Conservation (phyloP, 2,329 filamentous ascomycete genomes). For the Curvularia hawaiiensis region DNA sequence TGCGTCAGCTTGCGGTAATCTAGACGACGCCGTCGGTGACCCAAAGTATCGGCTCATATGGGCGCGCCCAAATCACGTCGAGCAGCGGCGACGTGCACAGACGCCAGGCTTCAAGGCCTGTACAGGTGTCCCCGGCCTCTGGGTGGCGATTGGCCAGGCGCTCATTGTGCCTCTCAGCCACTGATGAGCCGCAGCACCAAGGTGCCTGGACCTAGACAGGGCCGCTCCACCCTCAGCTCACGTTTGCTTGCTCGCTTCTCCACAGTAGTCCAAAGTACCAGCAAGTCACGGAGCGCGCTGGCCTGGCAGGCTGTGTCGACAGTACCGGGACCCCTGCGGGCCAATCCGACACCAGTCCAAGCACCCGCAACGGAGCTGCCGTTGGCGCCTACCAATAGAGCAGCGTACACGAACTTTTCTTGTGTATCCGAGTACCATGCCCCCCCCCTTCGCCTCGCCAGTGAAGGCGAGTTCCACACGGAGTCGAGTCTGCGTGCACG, state of each 20-base stretch:
- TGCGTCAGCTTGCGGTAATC: conserved; percentile 10
- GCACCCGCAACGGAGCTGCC: conserved; percentile 35
- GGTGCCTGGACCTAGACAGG: conserved; percentile 26
- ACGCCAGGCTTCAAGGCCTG: conserved; percentile 25
- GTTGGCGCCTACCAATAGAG: conserved; percentile 34
- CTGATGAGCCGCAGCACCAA: conserved; percentile 34
- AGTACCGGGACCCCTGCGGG: conserved; percentile 32
- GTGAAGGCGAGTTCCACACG: conserved; percentile 32
- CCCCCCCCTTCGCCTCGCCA: conserved; percentile 27
- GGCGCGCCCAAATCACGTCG: conserved; percentile 34
- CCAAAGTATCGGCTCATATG: conserved; percentile 32
- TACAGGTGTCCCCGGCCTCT: conserved; percentile 28
- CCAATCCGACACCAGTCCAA: conserved; percentile 33
- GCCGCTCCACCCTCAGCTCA: conserved; percentile 27
- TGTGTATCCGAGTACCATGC: conserved; percentile 25
- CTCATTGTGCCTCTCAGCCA: conserved; percentile 27
- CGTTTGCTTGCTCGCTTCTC: conserved; percentile 23
- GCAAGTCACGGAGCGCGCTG: conserved; percentile 35
- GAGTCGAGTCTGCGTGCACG: conserved; percentile 23
- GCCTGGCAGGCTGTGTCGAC: conserved; percentile 23
- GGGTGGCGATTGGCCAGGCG: conserved; percentile 32
- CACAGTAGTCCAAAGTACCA: conserved; percentile 24
- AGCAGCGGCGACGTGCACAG: conserved; percentile 20
- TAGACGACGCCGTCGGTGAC: conserved; percentile 22
- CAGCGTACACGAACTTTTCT: conserved; percentile 19